Conservation (phyloP, 257 asterid species). For the Nicotiana knightiana region DNA sequence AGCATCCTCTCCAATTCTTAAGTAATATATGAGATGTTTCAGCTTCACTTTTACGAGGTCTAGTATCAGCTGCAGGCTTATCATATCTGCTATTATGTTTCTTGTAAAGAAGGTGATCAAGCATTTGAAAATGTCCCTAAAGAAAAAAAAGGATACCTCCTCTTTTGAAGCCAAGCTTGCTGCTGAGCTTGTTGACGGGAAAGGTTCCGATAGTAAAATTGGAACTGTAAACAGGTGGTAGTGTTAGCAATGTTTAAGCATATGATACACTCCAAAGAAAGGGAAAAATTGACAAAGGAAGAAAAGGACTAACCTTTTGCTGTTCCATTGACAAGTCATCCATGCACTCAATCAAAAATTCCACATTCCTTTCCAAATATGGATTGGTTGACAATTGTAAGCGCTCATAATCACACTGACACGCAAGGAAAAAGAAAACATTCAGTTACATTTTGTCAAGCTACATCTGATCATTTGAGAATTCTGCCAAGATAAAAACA, state of each 20-base stretch:
- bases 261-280: not conserved
- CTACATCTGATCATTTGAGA: not conserved
- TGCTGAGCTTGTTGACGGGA: constrained; percentile 97
- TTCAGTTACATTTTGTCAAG: not conserved
- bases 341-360: constrained; percentile 92
- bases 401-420: constrained; percentile 85
- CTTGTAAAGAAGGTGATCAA: not conserved
- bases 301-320: constrained; percentile 55
- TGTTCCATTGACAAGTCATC: constrained; percentile 96
- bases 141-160: constrained; percentile 45
- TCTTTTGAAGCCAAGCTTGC: constrained; percentile 95
- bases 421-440: not conserved
- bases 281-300: not conserved
- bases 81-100: not conserved
- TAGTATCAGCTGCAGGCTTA: not conserved
- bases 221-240: constrained; percentile 48
- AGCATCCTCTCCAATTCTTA: not conserved
- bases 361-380: constrained; percentile 78
- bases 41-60: not conserved
- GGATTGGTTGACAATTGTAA: constrained; percentile 80
- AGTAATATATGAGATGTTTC: not conserved
- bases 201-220: constrained; percentile 82
- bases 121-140: not conserved
- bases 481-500: not conserved
- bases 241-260: not conserved